Conservation (phyloP, 1,139 yeast genomes). For the Meyerozyma sp. region DNA sequence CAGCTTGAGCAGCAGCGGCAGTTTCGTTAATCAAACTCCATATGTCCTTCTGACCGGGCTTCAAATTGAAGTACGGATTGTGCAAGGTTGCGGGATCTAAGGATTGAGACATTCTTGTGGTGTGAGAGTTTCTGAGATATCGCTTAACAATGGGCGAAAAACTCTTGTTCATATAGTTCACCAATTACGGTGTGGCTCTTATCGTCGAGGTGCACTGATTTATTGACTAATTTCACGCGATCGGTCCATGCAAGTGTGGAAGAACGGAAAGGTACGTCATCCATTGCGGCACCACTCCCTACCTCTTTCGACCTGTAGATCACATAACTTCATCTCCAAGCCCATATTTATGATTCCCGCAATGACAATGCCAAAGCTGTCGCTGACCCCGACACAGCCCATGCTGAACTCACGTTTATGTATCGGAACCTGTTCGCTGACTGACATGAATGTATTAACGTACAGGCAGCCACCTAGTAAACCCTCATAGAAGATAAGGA, state of each 20-base stretch:
- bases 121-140: neutral
- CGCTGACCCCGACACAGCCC: slow-evolving; percentile 93
- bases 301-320: slow-evolving; percentile 58
- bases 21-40: slow-evolving; percentile 95
- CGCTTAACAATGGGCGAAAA: neutral
- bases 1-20: slow-evolving; percentile 72
- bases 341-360: slow-evolving; percentile 75
- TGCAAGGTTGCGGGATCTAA: slow-evolving; percentile 21
- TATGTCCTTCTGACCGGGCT: slow-evolving; percentile 71
- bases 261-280: neutral
- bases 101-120: neutral
- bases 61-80: slow-evolving; percentile 56
- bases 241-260: neutral
- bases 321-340: slow-evolving; percentile 71
- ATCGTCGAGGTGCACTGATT: neutral
- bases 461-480: slow-evolving; percentile 86
- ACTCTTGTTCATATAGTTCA: neutral
- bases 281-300: slow-evolving; percentile 53
- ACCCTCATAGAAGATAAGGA: slow-evolving; percentile 77
- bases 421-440: slow-evolving; percentile 56
- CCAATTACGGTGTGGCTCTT: neutral
- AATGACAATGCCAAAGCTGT: slow-evolving; percentile 77
- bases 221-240: slow-evolving; percentile 1
- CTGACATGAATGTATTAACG: slow-evolving; percentile 79
- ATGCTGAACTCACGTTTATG: slow-evolving; percentile 75